A percentile compares a stretch with the other conserved stretches of the same genome.
Evolutionary conservation across 2,329 filamentous ascomycete species (phyloP).

Genomic region (Aspergillus flavus): DNA sequence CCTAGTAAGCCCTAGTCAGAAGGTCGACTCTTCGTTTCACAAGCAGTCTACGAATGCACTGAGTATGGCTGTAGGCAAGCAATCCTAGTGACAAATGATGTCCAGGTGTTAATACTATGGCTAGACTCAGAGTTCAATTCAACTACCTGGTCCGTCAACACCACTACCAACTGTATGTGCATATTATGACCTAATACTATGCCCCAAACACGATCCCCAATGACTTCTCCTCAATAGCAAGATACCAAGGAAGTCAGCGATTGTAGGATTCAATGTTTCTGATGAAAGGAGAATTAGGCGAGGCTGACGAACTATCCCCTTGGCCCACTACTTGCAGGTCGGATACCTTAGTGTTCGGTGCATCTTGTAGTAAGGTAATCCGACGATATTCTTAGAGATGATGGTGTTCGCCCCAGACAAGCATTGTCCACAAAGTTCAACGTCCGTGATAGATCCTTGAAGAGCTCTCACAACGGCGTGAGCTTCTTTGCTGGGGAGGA

Average conservation of each 20-base stretch:
- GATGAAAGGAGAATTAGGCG: neutral
- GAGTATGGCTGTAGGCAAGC: neutral
- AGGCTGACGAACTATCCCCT: neutral
- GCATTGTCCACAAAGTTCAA: neutral
- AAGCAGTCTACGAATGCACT: neutral
- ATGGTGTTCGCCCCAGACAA: neutral
- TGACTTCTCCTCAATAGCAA: neutral
- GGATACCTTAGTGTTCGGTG: neutral
- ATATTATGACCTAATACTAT: neutral
- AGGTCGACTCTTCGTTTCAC: neutral
- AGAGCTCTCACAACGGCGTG: neutral
- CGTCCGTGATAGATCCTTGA: neutral
- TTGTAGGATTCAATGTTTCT: neutral
- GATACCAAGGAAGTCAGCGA: neutral
- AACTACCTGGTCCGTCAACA: neutral
- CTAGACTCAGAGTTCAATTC: neutral
- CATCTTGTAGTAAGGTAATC: neutral
- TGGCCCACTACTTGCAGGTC: neutral
- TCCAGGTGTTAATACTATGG: neutral
- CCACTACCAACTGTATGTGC: neutral
- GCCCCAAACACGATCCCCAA: neutral
- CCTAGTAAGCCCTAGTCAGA: neutral
- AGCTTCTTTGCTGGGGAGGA: neutral
- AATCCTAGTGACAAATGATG: neutral
- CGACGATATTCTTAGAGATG: neutral